phyloP scores from a whole-genome alignment of 2,329 filamentous ascomycete genomes.

The Neofusicoccum sp. region DNA sequence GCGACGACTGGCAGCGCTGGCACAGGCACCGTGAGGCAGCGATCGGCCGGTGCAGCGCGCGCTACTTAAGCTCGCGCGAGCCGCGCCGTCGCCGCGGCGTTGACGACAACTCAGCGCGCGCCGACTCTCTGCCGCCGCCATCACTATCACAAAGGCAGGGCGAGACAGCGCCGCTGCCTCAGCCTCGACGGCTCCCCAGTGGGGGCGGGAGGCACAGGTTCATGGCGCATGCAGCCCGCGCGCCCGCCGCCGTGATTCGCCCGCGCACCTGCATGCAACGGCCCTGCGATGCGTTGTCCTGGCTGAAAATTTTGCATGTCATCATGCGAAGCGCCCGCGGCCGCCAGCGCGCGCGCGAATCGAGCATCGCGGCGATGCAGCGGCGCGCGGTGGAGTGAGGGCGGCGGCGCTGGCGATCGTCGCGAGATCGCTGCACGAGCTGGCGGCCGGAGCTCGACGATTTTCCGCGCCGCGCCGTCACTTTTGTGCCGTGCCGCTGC shows the following conservation, averaged over 20 bases:
- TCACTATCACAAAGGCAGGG: constrained; percentile 18
- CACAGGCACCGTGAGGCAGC: too few relatives aligned
- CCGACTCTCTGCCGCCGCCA: not conserved
- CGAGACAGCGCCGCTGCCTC: constrained; percentile 6
- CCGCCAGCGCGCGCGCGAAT: constrained; percentile 4
- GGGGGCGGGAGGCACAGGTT: constrained; percentile 7
- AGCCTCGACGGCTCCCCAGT: constrained; percentile 6
- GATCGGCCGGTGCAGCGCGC: constrained; percentile 6
- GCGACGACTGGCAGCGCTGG: not conserved
- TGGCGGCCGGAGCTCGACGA: not conserved
- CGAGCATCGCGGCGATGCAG: constrained; percentile 16
- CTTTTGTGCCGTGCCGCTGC: not conserved
- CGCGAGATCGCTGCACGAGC: constrained; percentile 6
- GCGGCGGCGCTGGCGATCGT: constrained; percentile 2
- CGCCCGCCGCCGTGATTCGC: constrained; percentile 7
- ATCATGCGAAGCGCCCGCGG: constrained; percentile 10
- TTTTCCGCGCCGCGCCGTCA: constrained; percentile 3
- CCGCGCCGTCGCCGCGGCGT: not conserved
- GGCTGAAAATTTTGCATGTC: constrained; percentile 12
- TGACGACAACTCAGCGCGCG: constrained; percentile 9
- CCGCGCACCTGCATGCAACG: constrained; percentile 13
- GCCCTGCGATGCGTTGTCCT: constrained; percentile 11
- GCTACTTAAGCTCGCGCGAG: constrained; percentile 6
- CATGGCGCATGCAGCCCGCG: constrained; percentile 1
- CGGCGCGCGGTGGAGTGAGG: constrained; percentile 4